phyloP scores from a whole-genome alignment of 2,329 filamentous ascomycete genomes.

The Arthrobotrys sinensis region DNA sequence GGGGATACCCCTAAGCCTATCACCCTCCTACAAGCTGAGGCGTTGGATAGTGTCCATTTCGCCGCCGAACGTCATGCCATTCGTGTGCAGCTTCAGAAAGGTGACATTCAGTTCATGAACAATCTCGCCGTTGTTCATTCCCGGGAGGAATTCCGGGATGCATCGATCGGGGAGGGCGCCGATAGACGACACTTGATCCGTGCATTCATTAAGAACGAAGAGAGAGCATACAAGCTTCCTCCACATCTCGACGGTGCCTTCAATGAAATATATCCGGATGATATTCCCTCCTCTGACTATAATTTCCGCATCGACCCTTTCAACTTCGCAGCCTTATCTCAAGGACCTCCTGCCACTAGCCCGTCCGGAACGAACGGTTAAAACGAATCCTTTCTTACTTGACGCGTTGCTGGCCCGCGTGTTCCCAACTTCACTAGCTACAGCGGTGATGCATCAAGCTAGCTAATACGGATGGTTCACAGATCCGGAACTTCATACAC shows the following conservation, averaged over 20 bases:
- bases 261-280: constrained; percentile 72
- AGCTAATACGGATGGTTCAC: not conserved
- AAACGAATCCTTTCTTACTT: not conserved
- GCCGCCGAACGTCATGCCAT: constrained; percentile 67
- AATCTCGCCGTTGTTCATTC: constrained; percentile 71
- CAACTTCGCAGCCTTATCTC: constrained; percentile 49
- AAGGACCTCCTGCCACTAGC: constrained; percentile 49
- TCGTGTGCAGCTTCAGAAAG: constrained; percentile 67
- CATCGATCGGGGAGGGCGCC: constrained; percentile 38
- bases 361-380: constrained; percentile 58
- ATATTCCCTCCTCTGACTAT: constrained; percentile 70
- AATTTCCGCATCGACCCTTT: constrained; percentile 74
- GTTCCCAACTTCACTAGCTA: constrained; percentile 5
- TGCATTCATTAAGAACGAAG: constrained; percentile 69
- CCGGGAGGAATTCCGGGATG: constrained; percentile 68
- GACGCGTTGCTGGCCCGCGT: constrained; percentile 25
- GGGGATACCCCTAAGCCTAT: constrained; percentile 72
- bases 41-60: constrained; percentile 70
- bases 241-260: constrained; percentile 68
- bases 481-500: constrained; percentile 4
- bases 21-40: constrained; percentile 69
- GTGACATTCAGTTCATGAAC: constrained; percentile 70
- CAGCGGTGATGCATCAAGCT: constrained; percentile 15
- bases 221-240: constrained; percentile 69
- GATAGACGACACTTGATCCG: constrained; percentile 68